Base-by-base conservation (phyloP, 75 land plant genomes). In the Pinus tabuliformis region DNA sequence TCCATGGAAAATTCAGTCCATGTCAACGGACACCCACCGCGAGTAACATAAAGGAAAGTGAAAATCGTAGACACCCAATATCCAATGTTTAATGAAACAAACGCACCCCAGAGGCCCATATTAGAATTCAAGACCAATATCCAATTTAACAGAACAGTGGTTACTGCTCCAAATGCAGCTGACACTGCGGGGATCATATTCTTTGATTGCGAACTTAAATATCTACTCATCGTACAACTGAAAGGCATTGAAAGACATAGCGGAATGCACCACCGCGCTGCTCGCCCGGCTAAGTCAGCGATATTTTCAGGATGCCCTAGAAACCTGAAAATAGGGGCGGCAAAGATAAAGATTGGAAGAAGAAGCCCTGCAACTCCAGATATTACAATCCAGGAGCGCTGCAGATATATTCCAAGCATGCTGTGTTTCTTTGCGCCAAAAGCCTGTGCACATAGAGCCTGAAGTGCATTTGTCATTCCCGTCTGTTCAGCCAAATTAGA, bases 1-100 rank as follows among this genome's bases (percentile, higher is more conserved):
- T 83, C 78, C 63, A 61, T n/a, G 16, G 87, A 79, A 56, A 79
- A 86, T 6, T 75, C 62, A 39, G 82, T 36, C 80, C 87, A 80
- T 15, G 88, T 77, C 12, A 59, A 59, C 58, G 57, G 12, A 62
- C 87, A 75, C 66, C 57, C 37, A 0, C 82, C 73, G 75, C 80
- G 66, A 8, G 59, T 75, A 45, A 76, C 63, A 37, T 78, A 78
- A 0, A 75, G 13, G 6, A 39, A 56, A 17, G 20, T 30, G 4
- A 56, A 17, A 21, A 58, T 37, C 4, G 22, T 24, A 22, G 74
- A 42, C 14, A 77, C 22, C 80, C 80, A 78, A 18, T 21, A 54
- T 6, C 28, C 74, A 3, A 78, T 52, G 52, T 39, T 78, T 15
- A 58, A 11, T 15, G 61, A 76, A 36, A 78, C 20, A 5, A 79